Evolutionary conservation across 1,139 yeast species (phyloP).

Genomic region (Geotrichum macrosporum): DNA sequence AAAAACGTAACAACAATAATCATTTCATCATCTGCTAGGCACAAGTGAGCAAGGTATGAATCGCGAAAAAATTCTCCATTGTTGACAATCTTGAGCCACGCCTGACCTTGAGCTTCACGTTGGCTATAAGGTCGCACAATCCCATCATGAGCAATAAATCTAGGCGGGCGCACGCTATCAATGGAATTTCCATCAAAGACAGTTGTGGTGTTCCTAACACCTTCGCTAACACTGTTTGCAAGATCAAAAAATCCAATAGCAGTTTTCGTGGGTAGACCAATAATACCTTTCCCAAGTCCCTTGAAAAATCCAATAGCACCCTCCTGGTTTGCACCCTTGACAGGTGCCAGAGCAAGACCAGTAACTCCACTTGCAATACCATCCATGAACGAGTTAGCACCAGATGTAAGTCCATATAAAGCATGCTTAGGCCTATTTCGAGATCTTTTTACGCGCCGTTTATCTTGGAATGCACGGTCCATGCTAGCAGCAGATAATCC

Average conservation of each 20-base stretch:
- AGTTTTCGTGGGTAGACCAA: slow-evolving; percentile 94
- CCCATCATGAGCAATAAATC: slow-evolving; percentile 66
- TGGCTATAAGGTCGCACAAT: slow-evolving; percentile 70
- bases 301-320: slow-evolving; percentile 90
- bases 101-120: slow-evolving; percentile 90
- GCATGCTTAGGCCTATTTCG: slow-evolving; percentile 84
- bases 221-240: slow-evolving; percentile 90
- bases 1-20: slow-evolving; percentile 73
- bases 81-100: slow-evolving; percentile 77
- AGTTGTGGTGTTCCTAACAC: slow-evolving; percentile 87
- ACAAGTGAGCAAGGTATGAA: slow-evolving; percentile 76
- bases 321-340: slow-evolving; percentile 77
- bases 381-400: slow-evolving; percentile 85
- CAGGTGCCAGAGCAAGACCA: slow-evolving; percentile 87
- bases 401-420: slow-evolving; percentile 77
- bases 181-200: slow-evolving; percentile 79
- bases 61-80: slow-evolving; percentile 75
- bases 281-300: slow-evolving; percentile 90
- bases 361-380: slow-evolving; percentile 83
- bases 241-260: slow-evolving; percentile 93
- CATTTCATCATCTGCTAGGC: slow-evolving; percentile 68
- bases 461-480: slow-evolving; percentile 79
- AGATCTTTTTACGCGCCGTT: slow-evolving; percentile 66
- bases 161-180: slow-evolving; percentile 76
- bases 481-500: slow-evolving; percentile 89